Evolutionary conservation across 108 stramenopile species (phyloP), one percentile per base, ranked within the genome.

Genomic region (Skeletonema tropicum): DNA sequence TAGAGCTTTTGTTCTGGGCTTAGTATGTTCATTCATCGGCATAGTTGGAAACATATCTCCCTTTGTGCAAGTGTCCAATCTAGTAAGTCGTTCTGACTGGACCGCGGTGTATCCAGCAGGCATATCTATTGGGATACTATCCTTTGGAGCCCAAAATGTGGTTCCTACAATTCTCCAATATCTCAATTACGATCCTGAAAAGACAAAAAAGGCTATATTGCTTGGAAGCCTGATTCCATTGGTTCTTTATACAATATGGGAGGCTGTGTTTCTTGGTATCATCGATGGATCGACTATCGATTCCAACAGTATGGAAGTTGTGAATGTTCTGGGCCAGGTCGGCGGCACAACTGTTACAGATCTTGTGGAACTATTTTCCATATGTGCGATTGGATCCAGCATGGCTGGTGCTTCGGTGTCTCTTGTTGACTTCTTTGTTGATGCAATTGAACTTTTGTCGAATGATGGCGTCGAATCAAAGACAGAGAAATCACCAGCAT

Each of bases 331-430:
- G n/a, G 68, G 75, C 30, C 57, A 61, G 57, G 21, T 23, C 39
- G 78, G 74, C 45, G 76, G 76, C 13, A 32, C 52, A n/a, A 36
- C 46, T 32, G 66, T 75, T 3, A 63, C 64, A 36, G 68, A 83
- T 64, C 58, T 83, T 30, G 78, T 79, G 26, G 83, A 75, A 55
- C 26, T 75, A 21, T 83, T 83, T 38, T 79, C 78, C 1, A 70
- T 79, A 35, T 79, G 83, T 39, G 83, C 83, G 6, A 75, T 83
- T 66, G 78, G 83, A 17, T 83, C 83, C 29, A 79, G 78, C 25
- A 83, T 83, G 83, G 83, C 83, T 12, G 83, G 83, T 23, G 78
- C 83, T n/a, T 83, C 83, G 15, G 78, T 83, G 7, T 77, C 76
- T 29, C 73, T 83, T 48, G 77, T 83, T 23, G 83, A 83, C 36